These are phyloP conservation scores for Sclerotinia nivalis DNA, from an alignment of 2,329 filamentous ascomycete species.

Conservation along the genomic window DNA sequence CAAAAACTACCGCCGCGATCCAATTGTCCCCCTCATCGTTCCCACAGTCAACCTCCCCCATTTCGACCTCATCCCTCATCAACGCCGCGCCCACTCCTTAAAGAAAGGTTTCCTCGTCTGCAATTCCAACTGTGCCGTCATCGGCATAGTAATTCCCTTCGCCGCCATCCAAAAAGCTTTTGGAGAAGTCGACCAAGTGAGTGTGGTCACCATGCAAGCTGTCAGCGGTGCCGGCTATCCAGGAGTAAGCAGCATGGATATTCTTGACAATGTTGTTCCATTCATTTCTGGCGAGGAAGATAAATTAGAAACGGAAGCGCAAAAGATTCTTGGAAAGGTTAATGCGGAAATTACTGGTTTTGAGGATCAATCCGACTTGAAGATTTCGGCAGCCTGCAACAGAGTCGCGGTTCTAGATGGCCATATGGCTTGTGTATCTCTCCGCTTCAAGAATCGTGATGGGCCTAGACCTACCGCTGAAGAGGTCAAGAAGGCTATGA, in stretches of 20 bases:
- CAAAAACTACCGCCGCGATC: conserved; percentile 93
- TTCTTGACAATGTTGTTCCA: conserved; percentile 93
- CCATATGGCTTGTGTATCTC: conserved; percentile 90
- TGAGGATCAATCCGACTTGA: conserved; percentile 70
- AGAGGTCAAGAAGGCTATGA: conserved; percentile 75
- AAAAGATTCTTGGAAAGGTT: conserved; percentile 85
- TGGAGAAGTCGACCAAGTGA: conserved; percentile 73
- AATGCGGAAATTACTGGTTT: conserved; percentile 73
- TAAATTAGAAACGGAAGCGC: conserved; percentile 91
- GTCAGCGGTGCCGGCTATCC: conserved; percentile 91
- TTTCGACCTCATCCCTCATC: conserved; percentile 84
- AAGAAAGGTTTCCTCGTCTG: conserved; percentile 90
- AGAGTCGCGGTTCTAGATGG: conserved; percentile 94
- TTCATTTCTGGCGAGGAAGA: conserved; percentile 94
- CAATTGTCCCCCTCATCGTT: conserved; percentile 87
- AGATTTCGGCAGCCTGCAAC: conserved; percentile 86
- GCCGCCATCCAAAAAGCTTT: conserved; percentile 85
- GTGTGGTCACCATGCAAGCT: conserved; percentile 91
- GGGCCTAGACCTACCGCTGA: conserved; percentile 69
- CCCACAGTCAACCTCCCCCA: conserved; percentile 92
- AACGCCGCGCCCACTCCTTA: conserved; percentile 70
- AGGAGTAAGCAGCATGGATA: conserved; percentile 89
- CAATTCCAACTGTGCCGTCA: conserved; percentile 98
- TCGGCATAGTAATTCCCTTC: conserved; percentile 92
- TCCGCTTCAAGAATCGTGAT: conserved; percentile 71